Evolutionary conservation across 2,329 filamentous ascomycete species (phyloP).

Genomic region (Exserohilum rostratum): DNA sequence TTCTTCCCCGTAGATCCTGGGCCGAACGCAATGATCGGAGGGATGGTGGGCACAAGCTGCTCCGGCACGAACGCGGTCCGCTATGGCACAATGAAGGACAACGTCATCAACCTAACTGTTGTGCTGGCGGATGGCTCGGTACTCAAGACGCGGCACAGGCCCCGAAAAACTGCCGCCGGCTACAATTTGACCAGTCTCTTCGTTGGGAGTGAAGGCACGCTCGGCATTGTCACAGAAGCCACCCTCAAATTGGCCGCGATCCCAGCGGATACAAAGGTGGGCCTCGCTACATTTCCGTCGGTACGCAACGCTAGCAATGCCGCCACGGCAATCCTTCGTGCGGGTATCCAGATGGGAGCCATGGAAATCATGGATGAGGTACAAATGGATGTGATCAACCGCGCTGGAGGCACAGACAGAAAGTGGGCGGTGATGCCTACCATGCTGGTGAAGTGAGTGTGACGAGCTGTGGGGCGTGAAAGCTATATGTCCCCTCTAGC

Average conservation of each 20-base stretch:
- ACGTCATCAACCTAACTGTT: slow-evolving; percentile 83
- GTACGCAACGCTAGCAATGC: slow-evolving; percentile 74
- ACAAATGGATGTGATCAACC: slow-evolving; percentile 83
- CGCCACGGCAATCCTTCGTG: too few species aligned
- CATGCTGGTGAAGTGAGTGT: too few species aligned
- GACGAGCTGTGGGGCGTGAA: too few species aligned
- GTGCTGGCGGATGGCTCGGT: slow-evolving; percentile 87
- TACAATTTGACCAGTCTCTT: slow-evolving; percentile 90
- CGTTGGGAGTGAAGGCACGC: slow-evolving; percentile 88
- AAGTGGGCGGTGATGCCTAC: too few species aligned
- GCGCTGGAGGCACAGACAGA: too few species aligned
- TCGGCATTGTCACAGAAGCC: slow-evolving; percentile 88
- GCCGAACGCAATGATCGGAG: slow-evolving; percentile 87
- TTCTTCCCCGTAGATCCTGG: slow-evolving; percentile 95
- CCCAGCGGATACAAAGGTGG: slow-evolving; percentile 78
- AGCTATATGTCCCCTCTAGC: too few species aligned
- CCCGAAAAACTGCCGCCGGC: slow-evolving; percentile 85
- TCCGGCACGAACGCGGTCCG: slow-evolving; percentile 87
- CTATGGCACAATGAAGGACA: slow-evolving; percentile 92
- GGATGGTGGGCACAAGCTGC: slow-evolving; percentile 79
- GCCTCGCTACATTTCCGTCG: slow-evolving; percentile 69
- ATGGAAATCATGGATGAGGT: slow-evolving; percentile 88
- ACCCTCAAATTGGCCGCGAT: slow-evolving; percentile 81
- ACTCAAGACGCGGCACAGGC: slow-evolving; percentile 83
- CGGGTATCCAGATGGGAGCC: slow-evolving; percentile 86